phyloP scores from a whole-genome alignment of 2,329 filamentous ascomycete genomes.

The Furcasterigmium sp. region DNA sequence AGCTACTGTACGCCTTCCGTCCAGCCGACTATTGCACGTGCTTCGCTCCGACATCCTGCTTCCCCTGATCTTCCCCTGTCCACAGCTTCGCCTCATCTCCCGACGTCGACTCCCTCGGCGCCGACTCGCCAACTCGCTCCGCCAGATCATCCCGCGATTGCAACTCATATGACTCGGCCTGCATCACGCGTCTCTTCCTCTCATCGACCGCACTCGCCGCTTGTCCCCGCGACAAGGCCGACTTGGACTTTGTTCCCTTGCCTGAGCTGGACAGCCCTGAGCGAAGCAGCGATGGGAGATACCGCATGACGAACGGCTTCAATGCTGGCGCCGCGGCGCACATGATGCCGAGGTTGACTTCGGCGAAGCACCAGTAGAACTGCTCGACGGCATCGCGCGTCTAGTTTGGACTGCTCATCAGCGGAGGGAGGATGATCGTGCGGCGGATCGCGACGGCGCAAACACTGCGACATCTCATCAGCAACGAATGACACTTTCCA shows the following conservation, averaged over 20 bases:
- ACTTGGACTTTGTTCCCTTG: neutral
- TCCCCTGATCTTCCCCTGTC: no score
- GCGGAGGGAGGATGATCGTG: constrained; percentile 17
- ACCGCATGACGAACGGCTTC: constrained; percentile 14
- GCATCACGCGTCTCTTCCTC: constrained; percentile 9
- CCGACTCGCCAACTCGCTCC: neutral
- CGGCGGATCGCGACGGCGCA: constrained; percentile 21
- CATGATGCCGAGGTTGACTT: constrained; percentile 11
- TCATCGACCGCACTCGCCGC: constrained; percentile 5
- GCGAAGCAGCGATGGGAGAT: constrained; percentile 10
- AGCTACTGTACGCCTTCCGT: no score
- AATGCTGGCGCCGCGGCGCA: constrained; percentile 11
- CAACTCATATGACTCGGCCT: constrained; percentile 11
- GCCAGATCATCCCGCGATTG: constrained; percentile 5
- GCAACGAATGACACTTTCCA: neutral
- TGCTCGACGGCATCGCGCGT: constrained; percentile 19
- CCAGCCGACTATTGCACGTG: no score
- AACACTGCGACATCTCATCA: constrained; percentile 15
- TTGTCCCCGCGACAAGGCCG: constrained; percentile 1
- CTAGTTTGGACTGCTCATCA: constrained; percentile 17
- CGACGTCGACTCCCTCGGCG: neutral
- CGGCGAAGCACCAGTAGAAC: constrained; percentile 21
- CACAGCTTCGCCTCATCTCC: constrained; percentile 10
- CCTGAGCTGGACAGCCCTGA: neutral
- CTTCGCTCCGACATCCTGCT: no score